Base-by-base conservation (phyloP, 1,139 yeast species). In the Blastobotrys raffinosifermentans region DNA sequence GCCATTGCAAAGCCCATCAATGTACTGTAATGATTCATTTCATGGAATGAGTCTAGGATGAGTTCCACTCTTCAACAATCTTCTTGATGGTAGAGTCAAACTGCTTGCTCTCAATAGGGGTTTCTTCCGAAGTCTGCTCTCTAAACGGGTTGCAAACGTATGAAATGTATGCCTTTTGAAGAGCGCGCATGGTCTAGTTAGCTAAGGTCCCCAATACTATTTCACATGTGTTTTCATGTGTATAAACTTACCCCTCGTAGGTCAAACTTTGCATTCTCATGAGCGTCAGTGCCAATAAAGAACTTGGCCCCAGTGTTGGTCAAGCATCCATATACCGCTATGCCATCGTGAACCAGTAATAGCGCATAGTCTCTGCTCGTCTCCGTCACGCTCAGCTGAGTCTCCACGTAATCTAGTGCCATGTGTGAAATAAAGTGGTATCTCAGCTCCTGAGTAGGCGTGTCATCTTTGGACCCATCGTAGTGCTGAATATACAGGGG, bases 391-490 rank as follows among this genome's bases (percentile, higher is more conserved):
- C 45, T 47, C 27, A 46, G 49, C 33, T 58, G 59, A 1, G 55
- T 48, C 22, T 52, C 49, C 7, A 63, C 53, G 37, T 64, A 66
- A 49, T 65, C 70, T 23, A 65, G 53, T 4, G 70, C 60, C 66
- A 65, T 64, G 43, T 65, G 67, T 4, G 69, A 64, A 8, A 65
- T 52, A 39, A 64, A 63, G 37, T 64, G 64, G 47, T 56, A 60
- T 31, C 60, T 51, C 15, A 49, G 42, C 10, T 34, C 22, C 11
- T 37, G 27, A 1, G 19, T 31, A 17, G 31, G 34, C 1, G 19
- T 27, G 15, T 36, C 37, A 14, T 26, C 26, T 16, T 30, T 26
- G 8, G 19, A 13, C 4, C 21, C 35, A 26, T 48, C 50, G 26
- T 48, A 54, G 8, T 53, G 37, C 31, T 41, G 43, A 26, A 58